Evolutionary conservation across 371 early-diverging fungal genomes (phyloP), one percentile per base, ranked within the genome.

Genomic region (Parasitella parasitica): DNA sequence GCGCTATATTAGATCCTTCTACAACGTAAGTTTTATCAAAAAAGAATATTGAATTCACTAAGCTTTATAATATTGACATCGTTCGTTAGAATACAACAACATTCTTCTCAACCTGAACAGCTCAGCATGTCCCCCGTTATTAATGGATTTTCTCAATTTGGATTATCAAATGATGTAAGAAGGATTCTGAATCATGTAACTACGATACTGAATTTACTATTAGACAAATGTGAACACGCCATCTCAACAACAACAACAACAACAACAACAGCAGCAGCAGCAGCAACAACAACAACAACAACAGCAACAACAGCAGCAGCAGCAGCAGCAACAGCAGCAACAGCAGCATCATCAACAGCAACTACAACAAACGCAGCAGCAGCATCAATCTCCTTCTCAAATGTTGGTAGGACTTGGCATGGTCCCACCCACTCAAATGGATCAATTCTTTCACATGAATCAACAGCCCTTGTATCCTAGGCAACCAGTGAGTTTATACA

Each of bases 391-490:
- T 34, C 67, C 67, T 41, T 63, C 71, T 20, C 69, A 72, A 53
- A 63, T 71, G 64, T 22, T 65, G 41, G 52, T 56, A 46, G 56
- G 62, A 20, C 46, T 54, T 16, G 54, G 52, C 13, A 69, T 66
- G 63, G 61, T 73, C 57, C 67, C 63, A 24, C 38, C 67, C 41
- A 49, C 61, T 28, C 57, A 61, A 20, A 64, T 72, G 52, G 78
- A 74, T 60, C 72, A 71, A 51, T 77, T 76, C 54, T 78, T 62
- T 55, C 77, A 72, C 53, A 73, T 73, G 73, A 71, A 71, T 37
- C 59, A 63, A 32, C 55, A 55, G 39, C 59, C 66, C 7, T 41
- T 63, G 39, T 78, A 68, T 59, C 66, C 73, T 32, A 72, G 78
- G 34, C 82, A 78, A 51, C 82, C 82, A 38, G 82, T 81, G 76